Conservation (phyloP, 108 stramenopile genomes). For the Craspedostauros australis region DNA sequence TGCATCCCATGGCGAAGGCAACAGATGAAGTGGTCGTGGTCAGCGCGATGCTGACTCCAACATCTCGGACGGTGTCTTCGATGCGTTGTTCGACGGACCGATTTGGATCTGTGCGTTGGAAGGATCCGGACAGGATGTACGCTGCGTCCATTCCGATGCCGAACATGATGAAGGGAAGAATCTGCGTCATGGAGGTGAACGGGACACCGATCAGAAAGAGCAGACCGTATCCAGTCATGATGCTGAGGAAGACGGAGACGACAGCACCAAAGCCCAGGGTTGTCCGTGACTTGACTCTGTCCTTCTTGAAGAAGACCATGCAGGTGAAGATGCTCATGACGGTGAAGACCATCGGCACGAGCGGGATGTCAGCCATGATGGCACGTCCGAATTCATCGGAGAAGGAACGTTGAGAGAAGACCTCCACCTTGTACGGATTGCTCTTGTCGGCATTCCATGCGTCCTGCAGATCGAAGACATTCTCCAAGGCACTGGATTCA, state of each 20-base stretch:
- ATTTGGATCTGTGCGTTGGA: conserved; percentile 2
- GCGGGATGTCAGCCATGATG: conserved; percentile 10
- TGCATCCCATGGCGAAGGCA: not conserved
- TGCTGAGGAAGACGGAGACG: not conserved
- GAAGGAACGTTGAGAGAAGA: conserved; percentile 3
- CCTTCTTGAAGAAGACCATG: conserved; percentile 5
- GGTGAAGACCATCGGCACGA: conserved; percentile 12
- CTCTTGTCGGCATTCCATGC: not conserved
- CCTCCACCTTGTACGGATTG: conserved; percentile 2
- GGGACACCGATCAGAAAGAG: conserved; percentile 13
- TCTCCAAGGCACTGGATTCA: not conserved
- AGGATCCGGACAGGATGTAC: conserved; percentile 17
- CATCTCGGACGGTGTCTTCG: conserved; percentile 16
- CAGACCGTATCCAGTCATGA: conserved; percentile 18
- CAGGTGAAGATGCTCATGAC: conserved; percentile 8
- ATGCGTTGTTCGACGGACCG: conserved; percentile 9
- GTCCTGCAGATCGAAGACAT: not conserved
- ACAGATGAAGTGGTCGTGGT: not conserved
- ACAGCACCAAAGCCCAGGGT: conserved; percentile 11
- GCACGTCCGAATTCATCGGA: conserved; percentile 4
- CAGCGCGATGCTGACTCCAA: conserved; percentile 18
- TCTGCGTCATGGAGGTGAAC: conserved; percentile 13
- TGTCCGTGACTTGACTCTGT: conserved; percentile 8
- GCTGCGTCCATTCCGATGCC: conserved; percentile 21
- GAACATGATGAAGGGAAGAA: conserved; percentile 1